Evolutionary conservation across 2,329 filamentous ascomycete species (phyloP).

Genomic region (Ophiosphaerella korrae): DNA sequence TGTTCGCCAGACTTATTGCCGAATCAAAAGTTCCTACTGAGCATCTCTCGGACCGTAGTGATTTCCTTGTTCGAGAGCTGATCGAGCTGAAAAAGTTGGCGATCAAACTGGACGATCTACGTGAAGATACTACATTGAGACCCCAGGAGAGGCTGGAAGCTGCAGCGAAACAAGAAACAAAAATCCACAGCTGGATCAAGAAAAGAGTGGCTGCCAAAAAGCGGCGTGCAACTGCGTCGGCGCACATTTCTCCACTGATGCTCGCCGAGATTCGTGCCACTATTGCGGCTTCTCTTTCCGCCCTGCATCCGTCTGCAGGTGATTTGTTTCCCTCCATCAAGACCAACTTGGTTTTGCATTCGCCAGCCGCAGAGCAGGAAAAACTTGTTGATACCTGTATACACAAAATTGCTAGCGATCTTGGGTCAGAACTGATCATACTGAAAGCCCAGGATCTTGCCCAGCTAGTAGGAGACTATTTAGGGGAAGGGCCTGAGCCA

Average conservation of each 20-base stretch:
- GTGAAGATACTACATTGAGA: constrained; percentile 2
- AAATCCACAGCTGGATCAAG: constrained; percentile 17
- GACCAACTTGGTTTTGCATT: constrained; percentile 64
- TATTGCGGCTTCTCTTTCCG: constrained; percentile 56
- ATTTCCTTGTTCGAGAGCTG: background rate
- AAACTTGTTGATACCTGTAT: constrained; percentile 65
- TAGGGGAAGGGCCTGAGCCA: constrained; percentile 65
- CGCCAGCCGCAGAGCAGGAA: constrained; percentile 61
- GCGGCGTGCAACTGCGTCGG: constrained; percentile 13
- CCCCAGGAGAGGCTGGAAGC: constrained; percentile 16
- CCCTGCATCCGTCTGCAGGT: constrained; percentile 43
- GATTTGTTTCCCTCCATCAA: constrained; percentile 56
- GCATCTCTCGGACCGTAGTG: background rate
- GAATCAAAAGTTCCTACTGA: background rate
- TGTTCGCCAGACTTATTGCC: background rate
- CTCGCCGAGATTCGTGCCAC: constrained; percentile 56
- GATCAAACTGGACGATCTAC: constrained; percentile 6
- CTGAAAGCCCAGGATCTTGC: constrained; percentile 73
- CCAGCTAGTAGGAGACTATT: constrained; percentile 69
- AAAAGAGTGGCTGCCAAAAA: constrained; percentile 22
- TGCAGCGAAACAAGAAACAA: constrained; percentile 18
- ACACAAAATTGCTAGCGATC: constrained; percentile 63
- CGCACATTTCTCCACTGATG: constrained; percentile 32
- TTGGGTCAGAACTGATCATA: constrained; percentile 69
- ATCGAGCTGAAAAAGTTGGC: constrained; percentile 15